Base-by-base conservation (phyloP, 805 yeast genomes). In the Zygotorulaspora danielsina region DNA sequence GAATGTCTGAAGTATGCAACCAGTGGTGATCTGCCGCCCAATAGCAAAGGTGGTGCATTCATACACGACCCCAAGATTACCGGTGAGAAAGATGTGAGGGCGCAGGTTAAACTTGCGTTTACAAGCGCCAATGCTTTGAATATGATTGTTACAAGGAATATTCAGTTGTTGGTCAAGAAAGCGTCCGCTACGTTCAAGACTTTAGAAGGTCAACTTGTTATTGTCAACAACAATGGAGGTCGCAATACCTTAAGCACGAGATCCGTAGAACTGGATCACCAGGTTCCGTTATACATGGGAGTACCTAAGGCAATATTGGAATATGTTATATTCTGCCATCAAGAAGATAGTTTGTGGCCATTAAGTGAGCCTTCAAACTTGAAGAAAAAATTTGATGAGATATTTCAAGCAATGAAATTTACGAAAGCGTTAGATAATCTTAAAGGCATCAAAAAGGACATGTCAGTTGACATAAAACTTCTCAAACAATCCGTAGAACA, bases 311-410 rank as follows among this genome's bases (percentile, higher is more conserved):
- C 97, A 0, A 78, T 93, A 39, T 65, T 93, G 36, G 96, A 90
- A 49, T 86, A 87, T 58, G 98, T 93, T 29, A 81, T 90, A 1
- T 93, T 93, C 63, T 90, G 98, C 55, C 99, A 93, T 56, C 99
- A 93, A 60, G 99, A 93, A 55, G 99, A 93, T 44, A 81, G 90
- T 51, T 63, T 87, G 19, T 93, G 99, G 99, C 99, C 99, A 1
- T 69, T 93, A 34, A 77, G 89, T 50, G 99, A 93, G 61, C 94
- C 98, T 1, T 72, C 95, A 2, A 74, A 74, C 9, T 71, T 93
- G 57, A 94, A 93, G 64, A 89, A 89, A 64, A 75, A 90, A 38
- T 94, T 93, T 54, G 98, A 93, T 61, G 98, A 93, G 61, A 90
- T 93, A 6, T 93, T 93, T 55, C 97, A 93, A 63, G 96, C 97